Conservation (phyloP, 2,329 filamentous ascomycete genomes). For the Lecanicillium sp. region DNA sequence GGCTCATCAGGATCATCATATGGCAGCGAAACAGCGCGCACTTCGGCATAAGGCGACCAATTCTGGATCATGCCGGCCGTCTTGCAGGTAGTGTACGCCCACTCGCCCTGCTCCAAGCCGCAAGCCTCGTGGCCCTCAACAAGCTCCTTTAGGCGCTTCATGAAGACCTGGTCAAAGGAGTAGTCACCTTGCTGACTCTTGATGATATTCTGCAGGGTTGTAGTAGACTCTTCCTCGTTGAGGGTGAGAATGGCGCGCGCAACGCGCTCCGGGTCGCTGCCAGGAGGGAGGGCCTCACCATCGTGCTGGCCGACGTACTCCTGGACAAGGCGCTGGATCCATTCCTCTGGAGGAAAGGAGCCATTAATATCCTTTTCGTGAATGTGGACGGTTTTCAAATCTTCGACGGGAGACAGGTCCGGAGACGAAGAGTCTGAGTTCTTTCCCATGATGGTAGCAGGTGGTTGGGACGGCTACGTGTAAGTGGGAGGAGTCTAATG, state of each 20-base stretch:
- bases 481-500: no score
- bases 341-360: slow-evolving; percentile 7
- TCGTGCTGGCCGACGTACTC: slow-evolving; percentile 19
- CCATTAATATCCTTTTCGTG: no score
- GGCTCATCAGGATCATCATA: slow-evolving; percentile 19
- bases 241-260: slow-evolving; percentile 16
- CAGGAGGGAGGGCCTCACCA: slow-evolving; percentile 18
- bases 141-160: slow-evolving; percentile 14
- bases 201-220: slow-evolving; percentile 11
- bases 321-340: slow-evolving; percentile 16
- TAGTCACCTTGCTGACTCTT: slow-evolving; percentile 18
- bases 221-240: slow-evolving; percentile 12
- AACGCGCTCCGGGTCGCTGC: slow-evolving; percentile 17
- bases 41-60: slow-evolving; percentile 18
- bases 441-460: no score
- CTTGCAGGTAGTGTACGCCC: slow-evolving; percentile 18
- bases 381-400: no score
- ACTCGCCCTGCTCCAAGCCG: slow-evolving; percentile 18
- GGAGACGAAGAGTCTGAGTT: no score
- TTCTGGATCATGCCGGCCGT: slow-evolving; percentile 13
- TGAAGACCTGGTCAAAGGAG: slow-evolving; percentile 16
- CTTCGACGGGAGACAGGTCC: no score
- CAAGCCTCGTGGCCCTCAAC: slow-evolving; percentile 16
- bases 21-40: slow-evolving; percentile 17
- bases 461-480: no score